A percentile compares a stretch with the other conserved stretches of the same genome.
phyloP scores from a whole-genome alignment of 768 basidiomycete genomes.

The Rhodocollybia butyracea region DNA sequence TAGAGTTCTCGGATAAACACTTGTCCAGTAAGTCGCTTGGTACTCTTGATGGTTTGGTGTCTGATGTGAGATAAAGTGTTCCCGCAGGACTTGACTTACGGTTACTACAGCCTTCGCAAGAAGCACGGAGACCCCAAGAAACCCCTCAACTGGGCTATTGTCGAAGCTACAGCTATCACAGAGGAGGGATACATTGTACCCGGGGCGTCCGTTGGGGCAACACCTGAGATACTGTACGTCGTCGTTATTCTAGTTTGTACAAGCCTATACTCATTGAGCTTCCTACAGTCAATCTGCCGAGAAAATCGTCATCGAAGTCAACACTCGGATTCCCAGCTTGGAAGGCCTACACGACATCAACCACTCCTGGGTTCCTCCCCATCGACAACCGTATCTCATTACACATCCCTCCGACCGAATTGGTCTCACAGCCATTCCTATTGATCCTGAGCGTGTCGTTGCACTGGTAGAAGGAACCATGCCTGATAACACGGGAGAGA shows the following conservation, averaged over 20 bases:
- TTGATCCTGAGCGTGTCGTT: conserved; percentile 47
- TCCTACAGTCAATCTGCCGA: conserved; percentile 44
- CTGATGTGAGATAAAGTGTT: too few species aligned
- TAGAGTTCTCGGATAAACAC: conserved; percentile 47
- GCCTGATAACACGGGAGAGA: conserved; percentile 44
- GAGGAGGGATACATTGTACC: conserved; percentile 47
- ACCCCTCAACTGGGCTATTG: conserved; percentile 47
- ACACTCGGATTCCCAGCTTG: conserved; percentile 43
- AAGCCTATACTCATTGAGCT: too few species aligned
- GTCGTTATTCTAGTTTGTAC: too few species aligned
- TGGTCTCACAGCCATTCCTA: conserved; percentile 39
- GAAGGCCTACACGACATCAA: conserved; percentile 49
- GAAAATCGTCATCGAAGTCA: conserved; percentile 49
- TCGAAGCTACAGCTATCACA: conserved; percentile 47
- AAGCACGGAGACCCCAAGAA: conserved; percentile 41
- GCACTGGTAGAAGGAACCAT: conserved; percentile 37
- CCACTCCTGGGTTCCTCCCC: conserved; percentile 38
- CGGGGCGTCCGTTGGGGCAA: conserved; percentile 45
- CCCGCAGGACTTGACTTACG: conserved; percentile 46
- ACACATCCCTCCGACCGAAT: conserved; percentile 43
- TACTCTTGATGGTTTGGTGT: too few species aligned
- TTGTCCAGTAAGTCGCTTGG: conserved; percentile 38
- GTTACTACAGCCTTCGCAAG: conserved; percentile 42
- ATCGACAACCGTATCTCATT: conserved; percentile 41
- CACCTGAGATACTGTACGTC: conserved; percentile 47